These are phyloP conservation scores for Trypanosoma boissoni DNA, from an alignment of 208 protist species.

Conservation along the genomic window DNA sequence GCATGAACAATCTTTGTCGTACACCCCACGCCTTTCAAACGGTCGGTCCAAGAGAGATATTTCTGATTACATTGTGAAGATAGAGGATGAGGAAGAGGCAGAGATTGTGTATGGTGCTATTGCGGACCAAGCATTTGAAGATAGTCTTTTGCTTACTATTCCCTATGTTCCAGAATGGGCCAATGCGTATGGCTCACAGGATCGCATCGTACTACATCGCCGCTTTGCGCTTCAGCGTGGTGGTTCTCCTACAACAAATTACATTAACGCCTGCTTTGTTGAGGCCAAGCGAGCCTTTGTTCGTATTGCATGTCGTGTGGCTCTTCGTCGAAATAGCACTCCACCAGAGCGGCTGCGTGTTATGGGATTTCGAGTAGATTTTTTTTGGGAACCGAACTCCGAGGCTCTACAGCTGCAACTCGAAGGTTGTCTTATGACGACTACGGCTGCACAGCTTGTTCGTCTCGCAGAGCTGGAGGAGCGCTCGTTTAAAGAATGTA, in stretches of 20 bases:
- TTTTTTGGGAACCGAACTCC: conserved; percentile 78
- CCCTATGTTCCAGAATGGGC: conserved; percentile 75
- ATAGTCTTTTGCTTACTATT: conserved; percentile 72
- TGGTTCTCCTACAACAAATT: conserved; percentile 37
- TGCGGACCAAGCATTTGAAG: conserved; percentile 55
- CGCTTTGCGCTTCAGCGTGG: conserved; percentile 47
- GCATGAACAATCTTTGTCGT: too few species aligned
- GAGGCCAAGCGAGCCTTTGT: conserved; percentile 81
- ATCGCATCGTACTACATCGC: conserved; percentile 63
- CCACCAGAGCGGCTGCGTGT: conserved; percentile 43
- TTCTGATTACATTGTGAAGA: conserved; percentile 75
- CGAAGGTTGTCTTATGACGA: conserved; percentile 74
- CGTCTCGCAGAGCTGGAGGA: conserved; percentile 49
- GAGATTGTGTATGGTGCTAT: conserved; percentile 82
- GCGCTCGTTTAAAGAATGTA: conserved; percentile 65
- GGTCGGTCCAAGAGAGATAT: not conserved
- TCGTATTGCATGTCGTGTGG: conserved; percentile 58
- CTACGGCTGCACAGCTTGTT: conserved; percentile 25
- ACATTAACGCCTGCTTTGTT: conserved; percentile 75
- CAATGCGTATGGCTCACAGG: conserved; percentile 62
- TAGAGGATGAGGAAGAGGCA: conserved; percentile 89
- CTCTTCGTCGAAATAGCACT: conserved; percentile 36
- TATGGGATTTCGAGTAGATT: conserved; percentile 51
- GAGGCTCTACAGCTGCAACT: conserved; percentile 71
- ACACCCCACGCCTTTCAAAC: too few species aligned